Evolutionary conservation across 495 filamentous ascomycete genomes (phyloP), one percentile per base, ranked within the genome.

Genomic region (Talaromyces stipitatus): DNA sequence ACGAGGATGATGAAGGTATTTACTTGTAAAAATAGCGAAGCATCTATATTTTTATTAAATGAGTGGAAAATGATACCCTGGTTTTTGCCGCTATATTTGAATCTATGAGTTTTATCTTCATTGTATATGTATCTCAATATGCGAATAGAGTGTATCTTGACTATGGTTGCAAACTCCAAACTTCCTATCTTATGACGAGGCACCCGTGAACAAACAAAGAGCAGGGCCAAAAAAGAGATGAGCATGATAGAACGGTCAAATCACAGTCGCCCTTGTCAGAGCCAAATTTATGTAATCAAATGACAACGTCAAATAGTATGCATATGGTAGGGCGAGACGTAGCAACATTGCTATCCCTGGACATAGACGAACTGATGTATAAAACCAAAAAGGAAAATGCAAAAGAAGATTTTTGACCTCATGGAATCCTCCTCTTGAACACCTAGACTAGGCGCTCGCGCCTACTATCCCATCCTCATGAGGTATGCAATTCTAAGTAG

Each of bases 1-100:
- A 79, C 16, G 78, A 78, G 26, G 77, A 77, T 6, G 78, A 84
- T 36, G 80, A 78, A 16, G 86, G 87, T 9, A 74, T 91, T 63
- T 83, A 88, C 70, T 69, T 90, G 54, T 90, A 67, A 79, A 24
- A 29, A 33, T 33, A 48, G 36, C 6, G 3, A 41, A 41, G 4
- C 10, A 18, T 20, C 14, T 23, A 53, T 53, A 18, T 11, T 30
- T 27, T 28, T 20, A 4, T 36, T 36, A 11, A 20, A n/a, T 53
- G 3, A 22, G 43, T 47, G 43, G 18, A 47, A 16, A 12, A 20
- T 47, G 43, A 47, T 47, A 47, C 43, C 43, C 43, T 20, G 18
- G 12, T 41, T 16, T 41, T 41, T 18, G 16, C 36, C 16, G 16
- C n/a, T 18, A 41, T 41, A 47, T 16, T 16, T 26, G 10, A 12